Evolutionary conservation across 2,329 filamentous ascomycete genomes (phyloP).

Genomic region (Immersiporthe knoxdaviesiana): DNA sequence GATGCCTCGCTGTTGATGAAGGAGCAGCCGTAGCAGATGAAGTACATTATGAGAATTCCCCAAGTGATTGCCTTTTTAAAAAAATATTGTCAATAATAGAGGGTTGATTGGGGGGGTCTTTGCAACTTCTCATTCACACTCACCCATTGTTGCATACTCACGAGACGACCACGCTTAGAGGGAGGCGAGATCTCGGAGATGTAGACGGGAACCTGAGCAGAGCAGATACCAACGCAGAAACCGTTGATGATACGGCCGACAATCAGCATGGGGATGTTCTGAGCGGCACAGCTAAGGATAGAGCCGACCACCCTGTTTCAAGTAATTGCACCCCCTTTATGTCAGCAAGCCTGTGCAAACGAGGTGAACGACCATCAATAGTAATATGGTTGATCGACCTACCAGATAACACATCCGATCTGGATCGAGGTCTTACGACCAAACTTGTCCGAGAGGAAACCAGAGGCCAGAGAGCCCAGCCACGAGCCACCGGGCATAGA

Average conservation of each 20-base stretch:
- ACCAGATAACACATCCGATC: conserved; percentile 55
- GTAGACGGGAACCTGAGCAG: conserved; percentile 72
- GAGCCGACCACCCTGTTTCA: conserved; percentile 55
- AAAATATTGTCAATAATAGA: no score
- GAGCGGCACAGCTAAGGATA: conserved; percentile 48
- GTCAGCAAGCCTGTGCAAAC: not conserved
- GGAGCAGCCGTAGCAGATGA: conserved; percentile 51
- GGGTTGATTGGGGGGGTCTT: no score
- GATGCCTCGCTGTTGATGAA: conserved; percentile 45
- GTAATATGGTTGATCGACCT: conserved; percentile 31
- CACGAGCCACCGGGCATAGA: conserved; percentile 74
- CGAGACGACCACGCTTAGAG: conserved; percentile 48
- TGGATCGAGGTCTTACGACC: conserved; percentile 54
- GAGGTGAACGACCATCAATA: not conserved
- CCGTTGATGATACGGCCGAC: conserved; percentile 73
- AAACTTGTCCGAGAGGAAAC: conserved; percentile 59
- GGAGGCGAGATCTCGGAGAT: conserved; percentile 64
- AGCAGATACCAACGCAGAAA: conserved; percentile 71
- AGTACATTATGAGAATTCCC: conserved; percentile 53
- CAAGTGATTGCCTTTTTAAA: conserved; percentile 51
- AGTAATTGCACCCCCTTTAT: not conserved
- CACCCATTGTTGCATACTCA: conserved; percentile 51
- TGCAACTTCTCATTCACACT: no score
- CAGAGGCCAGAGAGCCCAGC: conserved; percentile 64
- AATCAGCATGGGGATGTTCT: conserved; percentile 61